These are phyloP conservation scores for Diddensiella transvaalensis DNA, from an alignment of 805 yeast species.

Conservation along the genomic window DNA sequence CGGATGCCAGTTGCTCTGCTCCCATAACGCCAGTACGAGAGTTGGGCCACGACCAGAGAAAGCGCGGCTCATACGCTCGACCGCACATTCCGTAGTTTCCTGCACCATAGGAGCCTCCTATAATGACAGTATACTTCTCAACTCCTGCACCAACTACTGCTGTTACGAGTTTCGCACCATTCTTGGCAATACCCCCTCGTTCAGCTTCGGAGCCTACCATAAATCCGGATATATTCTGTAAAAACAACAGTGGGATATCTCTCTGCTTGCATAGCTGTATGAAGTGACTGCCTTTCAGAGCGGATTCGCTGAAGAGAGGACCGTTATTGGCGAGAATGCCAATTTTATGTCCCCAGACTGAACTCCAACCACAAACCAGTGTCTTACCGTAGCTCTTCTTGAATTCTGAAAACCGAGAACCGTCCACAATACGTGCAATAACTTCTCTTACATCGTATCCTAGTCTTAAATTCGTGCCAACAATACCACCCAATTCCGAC, in stretches of 20 bases:
- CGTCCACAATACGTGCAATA: constrained; percentile 33
- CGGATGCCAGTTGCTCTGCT: constrained; percentile 33
- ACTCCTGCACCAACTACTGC: constrained; percentile 35
- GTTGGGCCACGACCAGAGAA: constrained; percentile 35
- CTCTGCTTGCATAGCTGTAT: constrained; percentile 33
- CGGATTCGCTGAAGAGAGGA: constrained; percentile 30
- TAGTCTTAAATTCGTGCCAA: constrained; percentile 29
- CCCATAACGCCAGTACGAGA: constrained; percentile 35
- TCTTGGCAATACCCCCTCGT: constrained; percentile 34
- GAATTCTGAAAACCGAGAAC: constrained; percentile 31
- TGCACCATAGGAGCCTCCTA: constrained; percentile 35
- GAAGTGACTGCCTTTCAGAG: constrained; percentile 34
- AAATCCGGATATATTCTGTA: constrained; percentile 34
- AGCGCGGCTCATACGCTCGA: constrained; percentile 32
- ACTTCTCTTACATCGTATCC: constrained; percentile 33
- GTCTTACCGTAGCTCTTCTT: constrained; percentile 31
- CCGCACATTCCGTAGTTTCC: constrained; percentile 37
- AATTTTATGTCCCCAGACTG: constrained; percentile 30
- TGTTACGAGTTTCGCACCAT: constrained; percentile 33
- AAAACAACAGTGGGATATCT: constrained; percentile 31
- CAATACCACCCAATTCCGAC: constrained; percentile 30
- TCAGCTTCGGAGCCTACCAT: constrained; percentile 36
- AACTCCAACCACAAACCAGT: constrained; percentile 31
- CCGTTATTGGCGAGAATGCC: constrained; percentile 35
- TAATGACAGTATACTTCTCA: constrained; percentile 32